Conservation (phyloP, 2,329 filamentous ascomycete species). For the Parascedosporium putredinis region DNA sequence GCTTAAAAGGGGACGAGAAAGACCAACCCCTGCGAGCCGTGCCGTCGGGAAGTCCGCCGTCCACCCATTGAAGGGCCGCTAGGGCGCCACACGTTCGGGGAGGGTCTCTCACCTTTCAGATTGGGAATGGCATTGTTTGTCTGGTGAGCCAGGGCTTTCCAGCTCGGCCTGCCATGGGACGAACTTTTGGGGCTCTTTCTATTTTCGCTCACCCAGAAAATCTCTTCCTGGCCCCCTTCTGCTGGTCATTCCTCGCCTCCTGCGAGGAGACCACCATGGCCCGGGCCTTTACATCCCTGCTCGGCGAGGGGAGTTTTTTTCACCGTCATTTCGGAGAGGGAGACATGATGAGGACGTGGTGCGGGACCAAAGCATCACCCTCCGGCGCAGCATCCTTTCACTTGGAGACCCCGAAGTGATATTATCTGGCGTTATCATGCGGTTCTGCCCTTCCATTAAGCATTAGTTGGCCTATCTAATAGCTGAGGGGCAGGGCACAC, state of each 20-base stretch:
- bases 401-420: neutral
- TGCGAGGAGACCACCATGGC: neutral
- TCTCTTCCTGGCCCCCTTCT: neutral
- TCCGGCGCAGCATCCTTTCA: neutral
- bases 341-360: neutral
- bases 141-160: too few species aligned
- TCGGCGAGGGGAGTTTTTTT: constrained; percentile 1
- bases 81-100: neutral
- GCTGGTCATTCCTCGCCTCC: neutral
- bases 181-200: too few species aligned
- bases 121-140: neutral
- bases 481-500: too few species aligned
- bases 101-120: neutral
- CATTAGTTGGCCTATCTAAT: too few species aligned
- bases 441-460: too few species aligned
- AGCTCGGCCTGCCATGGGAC: too few species aligned
- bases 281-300: neutral
- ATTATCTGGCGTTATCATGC: neutral
- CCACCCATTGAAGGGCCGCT: neutral
- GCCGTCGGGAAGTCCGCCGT: neutral
- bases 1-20: neutral
- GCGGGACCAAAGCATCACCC: neutral
- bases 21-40: neutral
- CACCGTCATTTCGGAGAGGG: neutral
- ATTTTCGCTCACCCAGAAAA: too few species aligned